phyloP scores from a whole-genome alignment of 2,329 filamentous ascomycete species.

The Chalara sp. region DNA sequence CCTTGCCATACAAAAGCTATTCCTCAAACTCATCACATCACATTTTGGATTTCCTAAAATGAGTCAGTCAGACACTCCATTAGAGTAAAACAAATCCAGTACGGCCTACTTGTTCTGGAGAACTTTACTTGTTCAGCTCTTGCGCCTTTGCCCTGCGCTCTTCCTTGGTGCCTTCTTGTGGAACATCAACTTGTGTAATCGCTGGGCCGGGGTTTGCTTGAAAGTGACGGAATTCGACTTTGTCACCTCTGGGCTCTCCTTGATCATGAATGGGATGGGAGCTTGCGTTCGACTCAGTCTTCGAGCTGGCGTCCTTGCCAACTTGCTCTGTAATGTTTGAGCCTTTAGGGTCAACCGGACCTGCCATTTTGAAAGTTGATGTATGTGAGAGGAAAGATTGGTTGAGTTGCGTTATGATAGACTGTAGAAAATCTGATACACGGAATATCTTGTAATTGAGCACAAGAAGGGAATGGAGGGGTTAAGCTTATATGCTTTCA shows the following conservation, averaged over 20 bases:
- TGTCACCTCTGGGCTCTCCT: conserved; percentile 36
- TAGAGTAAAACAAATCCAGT: too few species aligned
- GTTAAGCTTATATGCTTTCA: too few species aligned
- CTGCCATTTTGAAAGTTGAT: conserved; percentile 24
- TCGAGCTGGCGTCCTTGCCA: conserved; percentile 28
- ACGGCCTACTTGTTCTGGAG: not conserved
- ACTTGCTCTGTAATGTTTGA: conserved; percentile 24
- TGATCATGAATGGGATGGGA: conserved; percentile 29
- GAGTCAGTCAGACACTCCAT: too few species aligned
- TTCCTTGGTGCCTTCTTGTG: conserved; percentile 58
- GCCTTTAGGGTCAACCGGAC: not conserved
- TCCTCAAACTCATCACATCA: too few species aligned
- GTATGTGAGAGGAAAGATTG: conserved; percentile 1
- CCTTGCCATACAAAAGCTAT: too few species aligned
- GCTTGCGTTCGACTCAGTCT: conserved; percentile 30
- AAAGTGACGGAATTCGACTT: conserved; percentile 42
- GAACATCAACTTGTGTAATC: conserved; percentile 43
- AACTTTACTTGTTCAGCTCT: conserved; percentile 53
- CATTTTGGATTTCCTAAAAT: too few species aligned
- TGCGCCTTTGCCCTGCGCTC: conserved; percentile 59
- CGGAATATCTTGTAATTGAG: too few species aligned
- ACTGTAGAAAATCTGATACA: too few species aligned
- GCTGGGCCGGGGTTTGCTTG: conserved; percentile 53
- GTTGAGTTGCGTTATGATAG: not conserved
- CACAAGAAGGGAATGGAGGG: too few species aligned